phyloP scores from a whole-genome alignment of 331 rosid genomes.

The Spiraea crenata region DNA sequence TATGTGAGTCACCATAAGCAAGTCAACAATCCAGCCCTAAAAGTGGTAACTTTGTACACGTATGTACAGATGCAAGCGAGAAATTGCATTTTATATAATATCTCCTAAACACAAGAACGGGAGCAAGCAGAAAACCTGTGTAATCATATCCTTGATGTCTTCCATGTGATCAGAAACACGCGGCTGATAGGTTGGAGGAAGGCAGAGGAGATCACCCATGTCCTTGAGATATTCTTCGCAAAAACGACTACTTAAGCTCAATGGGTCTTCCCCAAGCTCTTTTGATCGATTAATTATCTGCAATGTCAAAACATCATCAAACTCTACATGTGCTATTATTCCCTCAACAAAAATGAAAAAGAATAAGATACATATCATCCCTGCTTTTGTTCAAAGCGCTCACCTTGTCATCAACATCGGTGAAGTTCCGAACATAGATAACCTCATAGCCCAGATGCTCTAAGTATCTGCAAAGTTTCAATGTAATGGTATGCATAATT shows the following conservation, averaged over 20 bases:
- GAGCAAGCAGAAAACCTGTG: constrained; percentile 49
- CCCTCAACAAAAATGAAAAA: not conserved
- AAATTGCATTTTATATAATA: not conserved
- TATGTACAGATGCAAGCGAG: not conserved
- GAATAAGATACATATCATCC: not conserved
- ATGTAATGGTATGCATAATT: constrained; percentile 16
- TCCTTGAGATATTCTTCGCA: constrained; percentile 79
- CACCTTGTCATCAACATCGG: constrained; percentile 99
- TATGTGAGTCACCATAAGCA: not conserved
- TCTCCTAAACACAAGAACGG: not conserved
- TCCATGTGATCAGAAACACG: constrained; percentile 89
- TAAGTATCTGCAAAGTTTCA: constrained; percentile 58
- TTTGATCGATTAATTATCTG: constrained; percentile 89
- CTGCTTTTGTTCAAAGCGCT: not conserved
- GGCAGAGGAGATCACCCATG: constrained; percentile 81
- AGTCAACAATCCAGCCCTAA: not conserved
- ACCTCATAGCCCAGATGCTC: constrained; percentile 74
- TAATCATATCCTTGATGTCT: constrained; percentile 78
- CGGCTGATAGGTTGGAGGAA: constrained; percentile 74
- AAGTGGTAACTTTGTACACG: not conserved
- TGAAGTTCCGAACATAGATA: constrained; percentile 87
- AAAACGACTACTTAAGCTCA: constrained; percentile 63
- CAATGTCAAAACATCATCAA: constrained; percentile 33
- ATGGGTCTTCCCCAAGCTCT: constrained; percentile 78
- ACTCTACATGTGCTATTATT: not conserved